Evolutionary conservation across 805 yeast species (phyloP), one percentile per base, ranked within the genome.

Genomic region (Schwanniomyces vanrijiae): DNA sequence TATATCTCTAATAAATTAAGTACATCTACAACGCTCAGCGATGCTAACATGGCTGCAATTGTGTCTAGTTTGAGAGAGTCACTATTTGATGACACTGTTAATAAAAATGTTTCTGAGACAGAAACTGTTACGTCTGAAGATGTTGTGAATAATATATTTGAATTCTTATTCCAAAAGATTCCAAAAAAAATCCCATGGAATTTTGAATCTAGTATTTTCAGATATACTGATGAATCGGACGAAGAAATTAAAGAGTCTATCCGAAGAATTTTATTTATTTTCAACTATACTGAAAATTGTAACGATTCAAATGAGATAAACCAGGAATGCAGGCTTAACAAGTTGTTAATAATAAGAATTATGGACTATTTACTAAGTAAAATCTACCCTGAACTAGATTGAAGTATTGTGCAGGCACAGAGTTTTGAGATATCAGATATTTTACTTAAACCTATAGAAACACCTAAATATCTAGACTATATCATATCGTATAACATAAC

Each of bases 331-430:
- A 51, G 48, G 5, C 38, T 59, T 41, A 66, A 66, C 54, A 43
- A 45, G 46, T 49, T 65, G 18, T 49, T 65, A 2, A 48, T 59
- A 2, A 42, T 62, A 18, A 48, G 55, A 19, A 22, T 59, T 9
- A 26, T 66, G 8, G 71, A 66, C 49, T 49, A 55, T 29, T 20
- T 64, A 13, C 41, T 61, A 21, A 52, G 47, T 25, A 42, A 47
- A 25, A 25, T 62, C 29, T 66, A 61, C 44, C 68, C 69, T 1
- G 66, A 62, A 42, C 37, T 61, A 45, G 40, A n/a, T 10, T 22
- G 14, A 14, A 3, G 34, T 18, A 31, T 24, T 45, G 37, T 39
- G 44, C 38, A 39, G 35, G 40, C 26, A 18, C 37, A 29, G 21
- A 33, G 18, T 38, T 8, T 26, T 4, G 19, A 20, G 21, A 26